Conservation (phyloP, 345 rosid genomes). For the Citrus sp. region DNA sequence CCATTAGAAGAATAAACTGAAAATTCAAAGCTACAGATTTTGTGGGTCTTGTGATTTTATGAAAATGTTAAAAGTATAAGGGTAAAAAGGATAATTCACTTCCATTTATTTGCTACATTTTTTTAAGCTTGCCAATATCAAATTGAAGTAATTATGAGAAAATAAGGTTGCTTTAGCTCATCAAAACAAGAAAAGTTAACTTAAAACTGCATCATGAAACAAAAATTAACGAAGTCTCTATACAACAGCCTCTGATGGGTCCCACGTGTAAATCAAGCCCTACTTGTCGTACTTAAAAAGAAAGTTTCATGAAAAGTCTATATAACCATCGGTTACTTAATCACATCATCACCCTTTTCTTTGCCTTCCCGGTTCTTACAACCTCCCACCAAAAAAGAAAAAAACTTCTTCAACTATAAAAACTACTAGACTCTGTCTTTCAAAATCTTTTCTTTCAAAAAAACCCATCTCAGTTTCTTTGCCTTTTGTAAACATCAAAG, state of each 20-base stretch:
- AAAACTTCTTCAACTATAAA: background rate
- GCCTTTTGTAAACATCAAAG: background rate
- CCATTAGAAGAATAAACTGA: background rate
- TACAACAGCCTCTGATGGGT: background rate
- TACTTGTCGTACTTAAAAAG: background rate
- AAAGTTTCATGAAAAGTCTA: background rate
- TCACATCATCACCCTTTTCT: background rate
- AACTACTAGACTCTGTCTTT: background rate
- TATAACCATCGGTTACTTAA: background rate
- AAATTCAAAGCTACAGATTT: background rate
- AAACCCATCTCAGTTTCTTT: background rate
- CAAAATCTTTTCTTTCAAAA: background rate
- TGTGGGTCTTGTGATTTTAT: background rate
- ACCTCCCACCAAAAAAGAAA: background rate
- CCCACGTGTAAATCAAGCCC: background rate
- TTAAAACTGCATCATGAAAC: background rate
- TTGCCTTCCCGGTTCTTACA: slow-evolving; percentile 17
- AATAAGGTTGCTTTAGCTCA: slow-evolving; percentile 3
- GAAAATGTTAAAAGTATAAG: background rate
- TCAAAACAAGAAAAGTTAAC: background rate
- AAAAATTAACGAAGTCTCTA: background rate
- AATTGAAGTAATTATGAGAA: background rate
- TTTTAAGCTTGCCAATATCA: background rate
- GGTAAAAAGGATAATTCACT: background rate
- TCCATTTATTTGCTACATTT: background rate